These are phyloP conservation scores for Euphorbia peplus DNA, from an alignment of 345 rosid genomes.

Conservation along the genomic window DNA sequence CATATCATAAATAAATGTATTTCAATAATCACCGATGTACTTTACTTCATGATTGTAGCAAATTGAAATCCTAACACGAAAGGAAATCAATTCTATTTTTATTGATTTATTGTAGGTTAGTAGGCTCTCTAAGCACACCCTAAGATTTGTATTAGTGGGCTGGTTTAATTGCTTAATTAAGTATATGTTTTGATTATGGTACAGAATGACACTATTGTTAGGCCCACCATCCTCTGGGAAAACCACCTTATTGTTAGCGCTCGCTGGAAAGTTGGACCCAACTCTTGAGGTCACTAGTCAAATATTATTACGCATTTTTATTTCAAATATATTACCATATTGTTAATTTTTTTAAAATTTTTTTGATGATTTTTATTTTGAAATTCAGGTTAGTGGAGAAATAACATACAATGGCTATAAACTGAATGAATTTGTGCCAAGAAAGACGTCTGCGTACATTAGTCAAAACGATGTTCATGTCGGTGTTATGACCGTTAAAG, in stretches of 20 bases:
- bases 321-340: background rate
- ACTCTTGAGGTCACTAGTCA: slow-evolving; percentile 45
- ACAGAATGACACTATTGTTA: slow-evolving; percentile 67
- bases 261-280: slow-evolving; percentile 74
- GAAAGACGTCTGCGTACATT: slow-evolving; percentile 84
- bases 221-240: slow-evolving; percentile 97
- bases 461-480: slow-evolving; percentile 90
- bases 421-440: slow-evolving; percentile 68
- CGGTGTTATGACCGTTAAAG: slow-evolving; percentile 86
- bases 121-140: background rate
- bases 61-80: no score
- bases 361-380: background rate
- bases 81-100: no score
- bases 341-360: no score
- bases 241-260: slow-evolving; percentile 71
- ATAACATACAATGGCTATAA: slow-evolving; percentile 66
- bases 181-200: background rate
- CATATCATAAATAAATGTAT: no score
- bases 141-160: background rate
- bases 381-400: slow-evolving; percentile 58
- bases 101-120: no score
- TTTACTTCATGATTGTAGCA: no score
- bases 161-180: background rate
- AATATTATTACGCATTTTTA: background rate
- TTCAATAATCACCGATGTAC: no score